These are phyloP conservation scores for Rhizopogon parksii DNA, from an alignment of 1,284 basidiomycete species.

Conservation along the genomic window DNA sequence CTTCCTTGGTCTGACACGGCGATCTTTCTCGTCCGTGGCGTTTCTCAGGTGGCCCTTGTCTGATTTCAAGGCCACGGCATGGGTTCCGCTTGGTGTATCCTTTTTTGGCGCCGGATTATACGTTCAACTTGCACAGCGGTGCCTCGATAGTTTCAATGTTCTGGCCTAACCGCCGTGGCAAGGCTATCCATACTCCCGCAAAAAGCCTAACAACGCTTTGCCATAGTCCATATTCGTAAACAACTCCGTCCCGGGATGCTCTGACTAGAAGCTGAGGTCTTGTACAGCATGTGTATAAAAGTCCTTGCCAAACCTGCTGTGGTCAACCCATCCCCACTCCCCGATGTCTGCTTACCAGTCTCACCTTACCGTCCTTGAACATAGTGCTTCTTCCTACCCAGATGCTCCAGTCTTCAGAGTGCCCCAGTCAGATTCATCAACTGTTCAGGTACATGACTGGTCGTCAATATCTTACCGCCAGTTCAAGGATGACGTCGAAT, in stretches of 20 bases:
- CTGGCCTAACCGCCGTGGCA: conserved; percentile 27
- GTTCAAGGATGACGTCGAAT: conserved; percentile 49
- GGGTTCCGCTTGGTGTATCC: conserved; percentile 10
- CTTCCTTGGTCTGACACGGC: conserved; percentile 20
- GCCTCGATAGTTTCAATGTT: conserved; percentile 30
- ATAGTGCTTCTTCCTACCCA: conserved; percentile 38
- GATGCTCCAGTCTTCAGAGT: conserved; percentile 43
- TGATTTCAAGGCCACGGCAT: conserved; percentile 21
- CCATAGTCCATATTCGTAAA: conserved; percentile 23
- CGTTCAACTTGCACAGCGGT: conserved; percentile 23
- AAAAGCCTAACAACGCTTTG: conserved; percentile 23
- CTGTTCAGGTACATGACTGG: conserved; percentile 38
- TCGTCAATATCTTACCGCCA: conserved; percentile 43
- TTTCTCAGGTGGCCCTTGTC: conserved; percentile 15
- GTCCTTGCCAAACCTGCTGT: conserved; percentile 5
- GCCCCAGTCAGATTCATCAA: conserved; percentile 34
- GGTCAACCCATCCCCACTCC: conserved; percentile 9
- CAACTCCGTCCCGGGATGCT: conserved; percentile 23
- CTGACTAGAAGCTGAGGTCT: conserved; percentile 12
- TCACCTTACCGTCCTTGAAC: conserved; percentile 46
- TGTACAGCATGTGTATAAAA: conserved; percentile 26
- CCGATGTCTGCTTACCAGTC: conserved; percentile 31
- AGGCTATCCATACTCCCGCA: conserved; percentile 24
- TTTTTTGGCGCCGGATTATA: conserved; percentile 19
- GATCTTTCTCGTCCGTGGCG: conserved; percentile 12